phyloP scores from a whole-genome alignment of 1,284 basidiomycete genomes.

The Wolfiporia cocos region DNA sequence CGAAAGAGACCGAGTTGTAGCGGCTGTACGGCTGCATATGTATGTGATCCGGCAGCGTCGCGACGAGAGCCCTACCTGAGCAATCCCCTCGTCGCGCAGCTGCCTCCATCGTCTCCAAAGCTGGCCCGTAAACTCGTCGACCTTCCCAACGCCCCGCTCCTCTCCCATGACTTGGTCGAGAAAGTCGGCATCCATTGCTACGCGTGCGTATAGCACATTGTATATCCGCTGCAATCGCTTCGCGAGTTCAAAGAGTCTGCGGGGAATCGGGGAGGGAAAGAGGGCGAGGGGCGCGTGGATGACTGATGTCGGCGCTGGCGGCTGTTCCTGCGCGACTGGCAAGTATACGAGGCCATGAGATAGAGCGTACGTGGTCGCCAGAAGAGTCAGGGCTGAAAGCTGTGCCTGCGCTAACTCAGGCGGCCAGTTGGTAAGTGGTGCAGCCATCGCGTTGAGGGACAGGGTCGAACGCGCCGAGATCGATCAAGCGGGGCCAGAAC shows the following conservation, averaged over 20 bases:
- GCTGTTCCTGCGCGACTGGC: slow-evolving; percentile 45
- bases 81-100: slow-evolving; percentile 54
- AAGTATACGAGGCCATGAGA: slow-evolving; percentile 83
- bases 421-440: no score
- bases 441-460: no score
- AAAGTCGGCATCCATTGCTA: slow-evolving; percentile 80
- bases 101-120: slow-evolving; percentile 85
- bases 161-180: slow-evolving; percentile 81
- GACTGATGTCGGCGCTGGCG: slow-evolving; percentile 54
- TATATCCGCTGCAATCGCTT: slow-evolving; percentile 70
- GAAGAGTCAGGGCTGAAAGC: slow-evolving; percentile 49
- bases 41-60: background rate
- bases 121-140: slow-evolving; percentile 83
- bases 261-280: slow-evolving; percentile 85
- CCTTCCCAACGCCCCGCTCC: slow-evolving; percentile 67
- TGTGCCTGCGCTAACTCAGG: slow-evolving; percentile 58
- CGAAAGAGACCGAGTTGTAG: slow-evolving; percentile 91
- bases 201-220: slow-evolving; percentile 81
- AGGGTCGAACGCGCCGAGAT: no score
- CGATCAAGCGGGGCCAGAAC: no score
- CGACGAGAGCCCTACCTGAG: slow-evolving; percentile 31
- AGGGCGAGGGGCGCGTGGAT: slow-evolving; percentile 90
- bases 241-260: slow-evolving; percentile 64
- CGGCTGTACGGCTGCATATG: slow-evolving; percentile 38
- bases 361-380: slow-evolving; percentile 82